Evolutionary conservation across 2,329 filamentous ascomycete genomes (phyloP).

Genomic region (Knufia fluminis): DNA sequence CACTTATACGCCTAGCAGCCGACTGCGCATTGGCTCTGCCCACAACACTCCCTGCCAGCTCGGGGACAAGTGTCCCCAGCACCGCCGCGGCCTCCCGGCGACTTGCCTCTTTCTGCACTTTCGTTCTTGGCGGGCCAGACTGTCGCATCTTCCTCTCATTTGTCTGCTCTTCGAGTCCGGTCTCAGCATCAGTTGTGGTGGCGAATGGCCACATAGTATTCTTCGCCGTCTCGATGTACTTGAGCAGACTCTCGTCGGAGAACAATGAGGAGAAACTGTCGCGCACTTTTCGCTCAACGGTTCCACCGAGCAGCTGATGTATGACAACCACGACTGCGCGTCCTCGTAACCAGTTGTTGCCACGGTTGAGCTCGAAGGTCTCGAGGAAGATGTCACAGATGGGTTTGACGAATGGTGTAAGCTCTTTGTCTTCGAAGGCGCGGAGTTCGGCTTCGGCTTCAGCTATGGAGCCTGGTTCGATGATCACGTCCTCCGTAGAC

Average conservation of each 20-base stretch:
- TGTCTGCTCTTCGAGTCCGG: neutral
- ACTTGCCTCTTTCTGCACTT: conserved; percentile 67
- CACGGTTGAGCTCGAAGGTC: conserved; percentile 84
- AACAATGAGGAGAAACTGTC: conserved; percentile 67
- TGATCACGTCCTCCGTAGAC: conserved; percentile 12
- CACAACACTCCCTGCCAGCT: conserved; percentile 86
- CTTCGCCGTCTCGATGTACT: conserved; percentile 64
- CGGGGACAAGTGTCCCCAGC: conserved; percentile 79
- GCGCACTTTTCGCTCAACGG: conserved; percentile 88
- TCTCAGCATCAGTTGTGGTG: conserved; percentile 37
- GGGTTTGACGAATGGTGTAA: conserved; percentile 94
- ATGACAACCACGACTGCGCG: conserved; percentile 92
- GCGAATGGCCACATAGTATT: conserved; percentile 66
- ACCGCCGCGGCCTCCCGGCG: conserved; percentile 81
- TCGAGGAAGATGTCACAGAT: conserved; percentile 97
- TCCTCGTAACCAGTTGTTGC: conserved; percentile 94
- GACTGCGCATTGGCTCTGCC: conserved; percentile 84
- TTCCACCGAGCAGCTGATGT: conserved; percentile 89
- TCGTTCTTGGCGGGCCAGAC: conserved; percentile 47
- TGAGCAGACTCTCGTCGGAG: conserved; percentile 68
- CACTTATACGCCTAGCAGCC: conserved; percentile 79
- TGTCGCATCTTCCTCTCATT: conserved; percentile 37
- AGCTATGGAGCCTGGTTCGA: conserved; percentile 45
- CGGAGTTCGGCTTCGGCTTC: conserved; percentile 92
- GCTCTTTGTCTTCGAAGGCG: conserved; percentile 80